Percentiles rank a stretch among this genome's conserved stretches.
Evolutionary conservation across 192 early-diverging fungal genomes (phyloP).

Genomic region (Coemansia sp.): DNA sequence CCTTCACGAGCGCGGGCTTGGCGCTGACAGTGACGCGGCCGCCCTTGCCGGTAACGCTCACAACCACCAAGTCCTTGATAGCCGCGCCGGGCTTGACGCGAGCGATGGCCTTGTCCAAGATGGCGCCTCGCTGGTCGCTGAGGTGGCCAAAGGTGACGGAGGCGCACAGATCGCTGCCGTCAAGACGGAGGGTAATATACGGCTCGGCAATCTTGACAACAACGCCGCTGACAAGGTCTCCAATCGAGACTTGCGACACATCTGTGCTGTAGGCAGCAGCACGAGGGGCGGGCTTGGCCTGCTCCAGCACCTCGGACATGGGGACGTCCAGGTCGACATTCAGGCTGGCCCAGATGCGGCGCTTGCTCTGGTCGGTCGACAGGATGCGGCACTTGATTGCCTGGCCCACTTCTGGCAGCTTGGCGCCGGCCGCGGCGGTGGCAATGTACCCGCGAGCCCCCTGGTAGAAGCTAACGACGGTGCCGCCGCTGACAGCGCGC

Average conservation of each 20-base stretch:
- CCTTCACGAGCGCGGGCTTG: constrained; percentile 66
- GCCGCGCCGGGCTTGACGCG: constrained; percentile 27
- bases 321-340: constrained; percentile 46
- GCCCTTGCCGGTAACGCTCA: constrained; percentile 54
- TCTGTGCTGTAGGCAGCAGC: constrained; percentile 24
- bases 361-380: constrained; percentile 58
- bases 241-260: constrained; percentile 40
- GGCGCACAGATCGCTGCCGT: constrained; percentile 62
- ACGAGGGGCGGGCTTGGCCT: neutral
- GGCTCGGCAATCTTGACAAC: constrained; percentile 59
- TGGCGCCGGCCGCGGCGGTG: constrained; percentile 38
- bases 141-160: constrained; percentile 63
- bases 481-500: constrained; percentile 59
- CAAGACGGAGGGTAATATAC: constrained; percentile 60
- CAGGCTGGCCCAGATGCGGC: constrained; percentile 60
- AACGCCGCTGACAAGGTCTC: constrained; percentile 59
- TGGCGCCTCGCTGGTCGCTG: constrained; percentile 62
- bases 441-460: constrained; percentile 66
- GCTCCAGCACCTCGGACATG: constrained; percentile 39
- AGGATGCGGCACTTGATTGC: constrained; percentile 79
- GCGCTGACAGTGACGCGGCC: constrained; percentile 60
- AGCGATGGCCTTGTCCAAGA: constrained; percentile 29
- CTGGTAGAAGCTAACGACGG: constrained; percentile 81
- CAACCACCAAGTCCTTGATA: constrained; percentile 64
- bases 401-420: constrained; percentile 66